phyloP scores from a whole-genome alignment of 2,329 filamentous ascomycete genomes.

The Hypocrella siamensis region DNA sequence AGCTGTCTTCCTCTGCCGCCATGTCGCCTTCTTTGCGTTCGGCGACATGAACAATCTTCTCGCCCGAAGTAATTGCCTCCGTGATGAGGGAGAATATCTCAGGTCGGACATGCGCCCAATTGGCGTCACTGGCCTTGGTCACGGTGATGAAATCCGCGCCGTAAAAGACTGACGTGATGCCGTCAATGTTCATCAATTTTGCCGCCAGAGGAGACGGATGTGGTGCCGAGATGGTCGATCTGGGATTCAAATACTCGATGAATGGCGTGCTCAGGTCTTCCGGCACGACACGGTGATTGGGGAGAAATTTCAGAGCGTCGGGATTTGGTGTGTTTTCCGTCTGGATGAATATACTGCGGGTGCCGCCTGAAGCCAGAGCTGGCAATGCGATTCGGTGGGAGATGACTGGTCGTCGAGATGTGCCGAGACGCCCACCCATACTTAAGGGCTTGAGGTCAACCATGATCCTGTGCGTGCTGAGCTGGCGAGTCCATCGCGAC shows the following conservation, averaged over 20 bases:
- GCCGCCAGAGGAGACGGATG: conserved; percentile 84
- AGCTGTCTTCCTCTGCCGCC: conserved; percentile 41
- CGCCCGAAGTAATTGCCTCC: conserved; percentile 73
- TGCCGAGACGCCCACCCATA: not conserved
- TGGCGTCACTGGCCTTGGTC: conserved; percentile 72
- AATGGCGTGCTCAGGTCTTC: conserved; percentile 57
- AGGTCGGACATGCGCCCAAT: conserved; percentile 90
- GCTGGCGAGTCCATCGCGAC: conserved; percentile 12
- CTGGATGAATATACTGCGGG: conserved; percentile 89
- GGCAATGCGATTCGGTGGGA: conserved; percentile 4
- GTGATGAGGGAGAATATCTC: conserved; percentile 94
- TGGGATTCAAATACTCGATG: conserved; percentile 81
- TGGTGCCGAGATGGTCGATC: conserved; percentile 74
- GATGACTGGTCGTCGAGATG: conserved; percentile 5
- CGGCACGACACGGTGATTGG: conserved; percentile 76
- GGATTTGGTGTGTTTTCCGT: conserved; percentile 87
- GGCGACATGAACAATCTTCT: conserved; percentile 60
- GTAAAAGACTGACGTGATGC: conserved; percentile 90
- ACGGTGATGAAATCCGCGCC: conserved; percentile 93
- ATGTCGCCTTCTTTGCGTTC: conserved; percentile 41
- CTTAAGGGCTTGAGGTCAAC: not conserved
- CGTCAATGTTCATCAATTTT: conserved; percentile 82
- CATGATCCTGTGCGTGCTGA: conserved; percentile 11
- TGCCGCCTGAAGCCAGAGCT: conserved; percentile 12
- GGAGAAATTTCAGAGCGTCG: conserved; percentile 94